phyloP scores from a whole-genome alignment of 805 yeast species.

The Nakazawaea siamensis region DNA sequence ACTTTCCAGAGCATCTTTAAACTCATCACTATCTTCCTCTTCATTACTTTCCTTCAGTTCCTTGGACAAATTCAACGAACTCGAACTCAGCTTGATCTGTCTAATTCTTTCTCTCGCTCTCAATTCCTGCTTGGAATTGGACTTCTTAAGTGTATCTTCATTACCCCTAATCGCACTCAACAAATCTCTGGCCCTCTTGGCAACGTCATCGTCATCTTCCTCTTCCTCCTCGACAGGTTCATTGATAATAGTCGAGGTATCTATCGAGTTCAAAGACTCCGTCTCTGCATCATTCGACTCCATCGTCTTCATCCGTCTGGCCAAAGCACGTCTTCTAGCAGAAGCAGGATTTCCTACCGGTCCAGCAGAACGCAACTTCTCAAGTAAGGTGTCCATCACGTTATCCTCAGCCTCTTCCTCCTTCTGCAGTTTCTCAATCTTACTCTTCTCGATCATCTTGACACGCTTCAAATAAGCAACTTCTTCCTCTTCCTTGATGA shows the following conservation, averaged over 20 bases:
- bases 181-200: constrained; percentile 7
- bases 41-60: neutral
- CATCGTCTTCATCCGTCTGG: constrained; percentile 31
- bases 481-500: constrained; percentile 60
- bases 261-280: neutral
- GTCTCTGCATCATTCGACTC: constrained; percentile 7
- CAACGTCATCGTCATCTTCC: constrained; percentile 7
- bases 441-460: constrained; percentile 34
- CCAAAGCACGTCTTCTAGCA: constrained; percentile 73
- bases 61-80: constrained; percentile 7
- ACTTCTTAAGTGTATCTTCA: constrained; percentile 1
- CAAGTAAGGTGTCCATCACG: constrained; percentile 82
- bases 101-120: constrained; percentile 8
- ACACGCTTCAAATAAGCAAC: constrained; percentile 58
- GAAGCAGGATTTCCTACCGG: constrained; percentile 71
- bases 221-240: neutral
- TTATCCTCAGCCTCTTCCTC: constrained; percentile 34
- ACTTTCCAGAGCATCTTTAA: constrained; percentile 4
- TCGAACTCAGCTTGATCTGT: constrained; percentile 6
- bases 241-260: neutral
- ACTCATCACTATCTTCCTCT: constrained; percentile 4
- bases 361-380: constrained; percentile 81
- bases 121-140: constrained; percentile 7
- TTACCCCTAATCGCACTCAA: constrained; percentile 6
- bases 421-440: constrained; percentile 3